Base-by-base conservation (phyloP, 495 filamentous ascomycete species). In the Penicillium ucsense region DNA sequence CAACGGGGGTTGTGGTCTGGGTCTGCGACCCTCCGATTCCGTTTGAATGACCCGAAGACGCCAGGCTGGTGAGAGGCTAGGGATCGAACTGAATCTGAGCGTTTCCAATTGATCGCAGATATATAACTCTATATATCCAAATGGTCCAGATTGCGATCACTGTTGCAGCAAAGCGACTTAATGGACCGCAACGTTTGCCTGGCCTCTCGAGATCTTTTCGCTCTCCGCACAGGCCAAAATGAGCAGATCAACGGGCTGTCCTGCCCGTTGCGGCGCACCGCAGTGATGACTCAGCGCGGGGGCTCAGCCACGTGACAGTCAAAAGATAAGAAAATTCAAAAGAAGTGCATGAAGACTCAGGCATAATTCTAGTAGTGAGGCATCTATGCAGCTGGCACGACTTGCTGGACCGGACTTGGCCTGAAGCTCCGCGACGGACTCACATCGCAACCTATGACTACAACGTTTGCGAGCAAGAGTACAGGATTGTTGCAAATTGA, bases 1-100 rank as follows among this genome's bases (percentile, higher is more conserved):
- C 50, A 43, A 47, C 60, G 31, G 49, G 52, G 47, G 62, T 56
- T 46, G 65, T 52, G 50, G 55, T 46, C 45, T 53, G 51, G 51
- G 55, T 58, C 57, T 64, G 62, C 45, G 59, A 45, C 54, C 55
- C 57, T 69, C 62, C 62, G 57, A 68, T 64, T 57, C 60, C 55
- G 56, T 61, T 62, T 50, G 55, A 57, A 59, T 59, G 55, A 49
- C 55, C 60, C 53, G 65, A 48, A 57, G 66, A 63, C 57, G 65
- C 67, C 67, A 72, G 67, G 47, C 66, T 74, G 68, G 59, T 62
- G 60, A 52, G 51, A 51, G 55, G 41, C 35, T 40, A 39, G 35
- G 38, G 34, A 38, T 41, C 48, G 46, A 35, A 49, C 42, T 44
- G 30, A 32, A 51, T 43, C 31, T 30, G 38, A 27, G 49, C 20